phyloP scores from a whole-genome alignment of 139 green algal genomes.

The Chlorella sp. region DNA sequence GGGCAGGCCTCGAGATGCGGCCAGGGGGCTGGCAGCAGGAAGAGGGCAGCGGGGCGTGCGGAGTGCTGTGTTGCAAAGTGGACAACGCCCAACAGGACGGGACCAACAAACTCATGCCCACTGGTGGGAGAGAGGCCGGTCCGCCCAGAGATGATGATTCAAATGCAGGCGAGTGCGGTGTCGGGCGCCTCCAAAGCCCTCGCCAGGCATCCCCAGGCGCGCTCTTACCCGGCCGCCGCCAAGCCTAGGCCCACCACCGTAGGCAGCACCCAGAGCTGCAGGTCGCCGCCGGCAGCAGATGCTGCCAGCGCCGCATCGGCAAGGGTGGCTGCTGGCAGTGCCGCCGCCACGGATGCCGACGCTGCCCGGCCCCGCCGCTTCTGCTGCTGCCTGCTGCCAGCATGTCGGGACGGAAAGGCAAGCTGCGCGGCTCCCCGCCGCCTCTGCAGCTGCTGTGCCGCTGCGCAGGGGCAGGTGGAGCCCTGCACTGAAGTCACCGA shows the following conservation, averaged over 20 bases:
- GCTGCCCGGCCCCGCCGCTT: background rate
- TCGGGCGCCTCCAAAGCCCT: no score
- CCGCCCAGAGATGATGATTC: no score
- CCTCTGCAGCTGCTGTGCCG: background rate
- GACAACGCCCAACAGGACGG: no score
- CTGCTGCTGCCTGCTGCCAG: background rate
- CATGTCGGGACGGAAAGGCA: background rate
- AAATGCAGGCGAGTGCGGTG: background rate
- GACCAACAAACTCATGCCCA: background rate
- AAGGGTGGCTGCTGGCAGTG: background rate
- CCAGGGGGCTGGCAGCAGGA: background rate
- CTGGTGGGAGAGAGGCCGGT: background rate
- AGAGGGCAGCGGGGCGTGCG: no score
- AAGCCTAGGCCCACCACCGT: background rate
- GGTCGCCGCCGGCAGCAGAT: background rate
- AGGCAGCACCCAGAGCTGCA: slow-evolving; percentile 17
- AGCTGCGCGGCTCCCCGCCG: background rate
- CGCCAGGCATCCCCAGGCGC: background rate
- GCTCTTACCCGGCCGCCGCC: background rate
- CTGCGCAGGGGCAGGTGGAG: no score
- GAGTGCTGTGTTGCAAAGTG: background rate
- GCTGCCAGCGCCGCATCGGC: background rate
- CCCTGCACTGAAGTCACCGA: no score
- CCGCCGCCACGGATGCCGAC: background rate
- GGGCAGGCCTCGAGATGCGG: background rate